These are phyloP conservation scores for Phascolomyces articulosus DNA, from an alignment of 371 early-diverging fungal species.

Conservation along the genomic window DNA sequence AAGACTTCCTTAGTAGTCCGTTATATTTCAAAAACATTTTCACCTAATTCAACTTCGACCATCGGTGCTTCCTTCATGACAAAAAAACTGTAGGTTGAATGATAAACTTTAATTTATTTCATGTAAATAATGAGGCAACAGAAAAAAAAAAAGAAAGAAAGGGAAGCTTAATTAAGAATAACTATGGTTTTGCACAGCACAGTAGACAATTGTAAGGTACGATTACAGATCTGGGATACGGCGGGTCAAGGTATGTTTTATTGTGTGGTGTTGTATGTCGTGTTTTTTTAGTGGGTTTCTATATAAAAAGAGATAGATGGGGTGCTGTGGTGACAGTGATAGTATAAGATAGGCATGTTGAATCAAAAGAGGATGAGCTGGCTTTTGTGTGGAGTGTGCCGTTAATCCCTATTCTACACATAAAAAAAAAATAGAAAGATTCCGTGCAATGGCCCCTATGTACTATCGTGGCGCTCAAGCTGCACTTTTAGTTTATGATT, in stretches of 20 bases:
- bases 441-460: constrained; percentile 77
- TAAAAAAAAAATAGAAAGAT: constrained; percentile 55
- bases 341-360: too few relatives aligned
- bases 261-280: too few relatives aligned
- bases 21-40: constrained; percentile 77
- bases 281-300: neutral
- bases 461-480: constrained; percentile 81
- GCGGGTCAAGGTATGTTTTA: constrained; percentile 61
- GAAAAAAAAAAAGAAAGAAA: neutral
- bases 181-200: constrained; percentile 39
- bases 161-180: neutral
- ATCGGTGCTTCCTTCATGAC: constrained; percentile 86
- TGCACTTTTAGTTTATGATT: constrained; percentile 67
- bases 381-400: too few relatives aligned
- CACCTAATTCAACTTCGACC: constrained; percentile 80
- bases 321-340: too few relatives aligned
- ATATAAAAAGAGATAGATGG: neutral
- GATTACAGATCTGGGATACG: constrained; percentile 75
- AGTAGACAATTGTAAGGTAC: constrained; percentile 69
- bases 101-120: constrained; percentile 1
- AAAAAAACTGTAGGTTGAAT: constrained; percentile 63
- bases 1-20: constrained; percentile 85
- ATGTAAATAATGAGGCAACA: neutral
- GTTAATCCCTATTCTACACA: too few relatives aligned
- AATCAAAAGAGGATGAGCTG: neutral